Conservation (phyloP, 192 early-diverging fungal species). For the Linnemannia hyalina region DNA sequence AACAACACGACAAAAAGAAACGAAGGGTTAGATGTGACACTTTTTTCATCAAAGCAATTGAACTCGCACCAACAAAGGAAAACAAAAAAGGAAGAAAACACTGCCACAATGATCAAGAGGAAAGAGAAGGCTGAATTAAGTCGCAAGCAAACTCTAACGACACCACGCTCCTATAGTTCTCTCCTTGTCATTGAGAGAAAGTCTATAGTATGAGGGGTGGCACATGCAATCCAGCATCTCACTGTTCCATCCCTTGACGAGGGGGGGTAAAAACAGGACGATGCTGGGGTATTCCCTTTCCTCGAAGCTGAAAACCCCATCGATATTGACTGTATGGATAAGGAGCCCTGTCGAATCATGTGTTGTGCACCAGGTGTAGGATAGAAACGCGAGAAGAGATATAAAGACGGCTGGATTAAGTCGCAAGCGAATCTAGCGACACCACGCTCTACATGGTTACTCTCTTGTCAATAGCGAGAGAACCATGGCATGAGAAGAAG, state of each 20-base stretch:
- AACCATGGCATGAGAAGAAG: background rate
- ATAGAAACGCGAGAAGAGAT: background rate
- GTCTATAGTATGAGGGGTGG: background rate
- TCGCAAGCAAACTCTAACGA: background rate
- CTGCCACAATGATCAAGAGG: background rate
- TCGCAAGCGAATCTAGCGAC: background rate
- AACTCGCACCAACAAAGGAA: background rate
- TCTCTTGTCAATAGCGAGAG: background rate
- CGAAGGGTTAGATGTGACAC: background rate
- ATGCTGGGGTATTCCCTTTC: too few species aligned
- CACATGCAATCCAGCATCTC: background rate
- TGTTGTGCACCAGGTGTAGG: background rate
- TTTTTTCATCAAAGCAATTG: background rate
- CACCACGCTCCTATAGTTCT: background rate
- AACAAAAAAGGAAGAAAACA: background rate
- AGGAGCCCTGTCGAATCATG: background rate
- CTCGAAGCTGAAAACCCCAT: too few species aligned
- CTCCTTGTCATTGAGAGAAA: background rate
- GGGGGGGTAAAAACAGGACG: too few species aligned
- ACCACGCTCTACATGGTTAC: background rate
- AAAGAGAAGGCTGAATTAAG: background rate
- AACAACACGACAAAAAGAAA: background rate
- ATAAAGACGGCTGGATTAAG: background rate
- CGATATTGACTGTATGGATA: background rate
- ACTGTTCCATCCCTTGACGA: background rate